These are phyloP conservation scores for Penicillium coffeae DNA, from an alignment of 495 filamentous ascomycete genomes.

Conservation along the genomic window DNA sequence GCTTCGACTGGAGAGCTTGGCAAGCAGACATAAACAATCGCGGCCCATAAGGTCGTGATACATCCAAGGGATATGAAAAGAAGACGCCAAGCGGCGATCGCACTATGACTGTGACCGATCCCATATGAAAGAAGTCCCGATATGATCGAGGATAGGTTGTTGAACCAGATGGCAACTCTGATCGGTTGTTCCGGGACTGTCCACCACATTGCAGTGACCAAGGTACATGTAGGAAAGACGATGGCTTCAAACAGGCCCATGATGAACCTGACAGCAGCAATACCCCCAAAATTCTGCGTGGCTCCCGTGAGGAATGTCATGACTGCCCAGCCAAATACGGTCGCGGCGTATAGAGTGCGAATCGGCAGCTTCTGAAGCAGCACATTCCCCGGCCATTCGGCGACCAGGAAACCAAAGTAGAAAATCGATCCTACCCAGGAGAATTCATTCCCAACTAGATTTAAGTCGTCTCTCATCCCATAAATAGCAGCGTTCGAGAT, in stretches of 20 bases:
- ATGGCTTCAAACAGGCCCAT: slow-evolving; percentile 46
- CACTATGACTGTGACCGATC: slow-evolving; percentile 8
- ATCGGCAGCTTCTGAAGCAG: slow-evolving; percentile 45
- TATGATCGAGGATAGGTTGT: slow-evolving; percentile 24
- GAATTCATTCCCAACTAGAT: slow-evolving; percentile 43
- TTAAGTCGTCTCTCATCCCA: slow-evolving; percentile 36
- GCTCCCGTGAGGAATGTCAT: slow-evolving; percentile 15
- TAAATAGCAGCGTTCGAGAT: slow-evolving; percentile 39
- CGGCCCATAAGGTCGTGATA: slow-evolving; percentile 37
- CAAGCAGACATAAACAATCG: slow-evolving; percentile 38
- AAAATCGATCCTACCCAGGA: slow-evolving; percentile 47
- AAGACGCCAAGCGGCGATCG: slow-evolving; percentile 8
- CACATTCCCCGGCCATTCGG: slow-evolving; percentile 18
- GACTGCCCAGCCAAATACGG: slow-evolving; percentile 17
- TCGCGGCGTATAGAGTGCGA: slow-evolving; percentile 40
- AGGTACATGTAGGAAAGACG: slow-evolving; percentile 46
- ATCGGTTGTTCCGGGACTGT: slow-evolving; percentile 47
- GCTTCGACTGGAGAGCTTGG: slow-evolving; percentile 49
- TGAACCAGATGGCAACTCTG: slow-evolving; percentile 48
- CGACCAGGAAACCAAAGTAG: slow-evolving; percentile 36
- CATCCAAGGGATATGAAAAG: slow-evolving; percentile 18
- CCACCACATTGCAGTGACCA: slow-evolving; percentile 50
- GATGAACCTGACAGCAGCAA: slow-evolving; percentile 35
- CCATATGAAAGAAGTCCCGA: slow-evolving; percentile 10
- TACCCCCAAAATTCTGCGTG: slow-evolving; percentile 19